Base-by-base conservation (phyloP, 192 early-diverging fungal species). In the Backusella liffmaniae region DNA sequence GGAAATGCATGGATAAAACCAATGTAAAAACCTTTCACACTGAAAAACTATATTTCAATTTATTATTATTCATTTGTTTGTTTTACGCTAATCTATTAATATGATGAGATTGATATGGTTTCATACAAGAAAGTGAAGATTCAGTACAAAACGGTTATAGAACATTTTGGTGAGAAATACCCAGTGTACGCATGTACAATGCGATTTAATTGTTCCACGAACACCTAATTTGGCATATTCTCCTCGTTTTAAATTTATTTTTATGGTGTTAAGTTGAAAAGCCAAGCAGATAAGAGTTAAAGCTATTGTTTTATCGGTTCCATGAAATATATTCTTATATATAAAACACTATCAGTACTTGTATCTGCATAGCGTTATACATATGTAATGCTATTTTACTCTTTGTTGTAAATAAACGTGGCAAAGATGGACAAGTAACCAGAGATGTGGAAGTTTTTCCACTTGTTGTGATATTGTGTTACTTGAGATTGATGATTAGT, bases 231-330 rank as follows among this genome's bases (percentile, higher is more conserved):
- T 26, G 56, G 56, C 3, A 62, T 62, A 15, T 29, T 62, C 56
- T 62, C 23, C 56, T 62, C 56, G 56, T 62, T 62, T 62, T 62
- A 12, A 26, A 62, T 62, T 13, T 62, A 62, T 62, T 62, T 62
- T 29, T 62, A 62, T 62, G 23, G 56, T 23, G 21, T 26, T 13
- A 62, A 29, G 26, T 29, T 62, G 56, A 62, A 62, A 62, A 62
- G 9, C 56, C 23, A 29, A 62, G 56, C 26, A 62, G 26, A 62
- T 62, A 29, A 13, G 21, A 26, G 29, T 29, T 4, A 29, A 62
- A 62, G 0, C 8, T 62, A 26, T 12, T 62, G 23, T 10, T 59
- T 10, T 29, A 12, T 62, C 9, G 8, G 56, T 62, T 62, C 3
- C 23, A 29, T 26, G 26, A n/a, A 49, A n/a, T 18, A 4, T 1